These are phyloP conservation scores for Monotropa hypopitys DNA, from an alignment of 179 eudicot genomes.

Conservation along the genomic window DNA sequence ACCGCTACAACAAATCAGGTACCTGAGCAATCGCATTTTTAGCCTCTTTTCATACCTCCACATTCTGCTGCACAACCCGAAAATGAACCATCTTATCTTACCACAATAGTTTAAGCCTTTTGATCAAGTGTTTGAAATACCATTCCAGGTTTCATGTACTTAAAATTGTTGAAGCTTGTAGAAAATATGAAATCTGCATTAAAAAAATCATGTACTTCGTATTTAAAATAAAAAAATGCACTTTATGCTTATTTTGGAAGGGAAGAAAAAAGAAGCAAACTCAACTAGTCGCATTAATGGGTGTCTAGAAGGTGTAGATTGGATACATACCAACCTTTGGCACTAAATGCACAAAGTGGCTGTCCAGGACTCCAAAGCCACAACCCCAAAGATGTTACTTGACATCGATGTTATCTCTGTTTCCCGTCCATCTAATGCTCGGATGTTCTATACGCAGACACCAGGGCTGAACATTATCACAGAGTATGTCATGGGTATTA, in stretches of 20 bases:
- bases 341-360: background rate
- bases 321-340: background rate
- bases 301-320: background rate
- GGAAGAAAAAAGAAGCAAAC: background rate
- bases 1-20: conserved; percentile 96
- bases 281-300: background rate
- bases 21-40: background rate
- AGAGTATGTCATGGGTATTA: conserved; percentile 76
- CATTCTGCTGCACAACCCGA: background rate
- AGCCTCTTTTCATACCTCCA: background rate
- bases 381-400: background rate
- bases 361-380: background rate
- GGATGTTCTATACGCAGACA: conserved; percentile 34
- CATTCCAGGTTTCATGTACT: background rate
- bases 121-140: background rate
- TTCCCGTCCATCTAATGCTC: conserved; percentile 2
- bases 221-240: background rate
- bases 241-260: background rate
- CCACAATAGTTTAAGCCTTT: background rate
- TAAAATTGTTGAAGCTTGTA: background rate
- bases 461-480: conserved; percentile 88
- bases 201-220: background rate
- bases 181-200: background rate
- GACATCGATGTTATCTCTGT: background rate
- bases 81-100: background rate